Evolutionary conservation across 2,329 filamentous ascomycete species (phyloP).

Genomic region (Fusarium begoniae): DNA sequence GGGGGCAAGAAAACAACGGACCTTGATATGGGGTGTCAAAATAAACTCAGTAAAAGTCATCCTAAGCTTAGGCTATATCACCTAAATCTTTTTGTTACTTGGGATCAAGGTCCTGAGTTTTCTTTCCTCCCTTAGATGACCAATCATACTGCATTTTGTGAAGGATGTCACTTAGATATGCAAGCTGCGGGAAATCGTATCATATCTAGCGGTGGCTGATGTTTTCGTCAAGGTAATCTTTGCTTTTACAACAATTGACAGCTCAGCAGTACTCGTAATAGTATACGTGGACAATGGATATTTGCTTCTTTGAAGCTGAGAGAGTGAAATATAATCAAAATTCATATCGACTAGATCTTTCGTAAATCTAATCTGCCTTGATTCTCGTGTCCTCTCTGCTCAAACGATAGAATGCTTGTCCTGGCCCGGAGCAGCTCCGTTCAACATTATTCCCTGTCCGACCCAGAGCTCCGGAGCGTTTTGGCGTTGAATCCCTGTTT

Average conservation of each 20-base stretch:
- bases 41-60: no score
- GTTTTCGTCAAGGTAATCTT: neutral
- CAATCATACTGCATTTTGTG: neutral
- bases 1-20: no score
- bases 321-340: neutral
- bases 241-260: neutral
- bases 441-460: neutral
- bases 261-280: neutral
- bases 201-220: neutral
- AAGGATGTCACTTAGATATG: neutral
- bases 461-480: slow-evolving; percentile 6
- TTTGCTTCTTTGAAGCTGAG: slow-evolving; percentile 18
- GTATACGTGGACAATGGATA: neutral
- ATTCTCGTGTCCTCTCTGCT: neutral
- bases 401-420: neutral
- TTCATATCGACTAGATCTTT: neutral
- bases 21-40: no score
- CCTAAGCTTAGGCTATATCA: no score
- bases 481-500: neutral
- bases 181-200: neutral
- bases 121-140: neutral
- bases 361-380: neutral
- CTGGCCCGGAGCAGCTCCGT: slow-evolving; percentile 14
- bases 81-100: no score
- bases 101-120: no score